Percentiles rank a stretch among this genome's conserved stretches.
Conservation (phyloP, 2,329 filamentous ascomycete genomes). For the Nemania diffusa region DNA sequence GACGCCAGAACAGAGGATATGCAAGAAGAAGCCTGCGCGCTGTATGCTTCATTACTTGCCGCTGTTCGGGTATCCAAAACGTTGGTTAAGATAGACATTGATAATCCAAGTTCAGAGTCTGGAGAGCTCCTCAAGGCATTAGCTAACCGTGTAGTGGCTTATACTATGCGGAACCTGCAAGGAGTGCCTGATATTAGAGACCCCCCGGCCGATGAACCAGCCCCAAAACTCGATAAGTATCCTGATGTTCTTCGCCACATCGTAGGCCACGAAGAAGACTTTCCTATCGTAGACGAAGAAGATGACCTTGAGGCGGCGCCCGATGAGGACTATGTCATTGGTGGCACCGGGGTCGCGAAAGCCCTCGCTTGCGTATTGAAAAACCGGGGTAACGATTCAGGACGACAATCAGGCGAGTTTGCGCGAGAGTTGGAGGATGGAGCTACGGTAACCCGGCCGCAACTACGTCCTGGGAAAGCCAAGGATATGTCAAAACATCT, state of each 20-base stretch:
- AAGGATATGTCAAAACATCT: conserved; percentile 95
- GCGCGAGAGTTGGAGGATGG: conserved; percentile 64
- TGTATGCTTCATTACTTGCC: conserved; percentile 91
- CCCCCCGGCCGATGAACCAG: conserved; percentile 48
- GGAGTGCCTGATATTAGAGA: conserved; percentile 65
- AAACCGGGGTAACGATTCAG: conserved; percentile 76
- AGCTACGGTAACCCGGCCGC: conserved; percentile 56
- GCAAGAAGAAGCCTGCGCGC: conserved; percentile 92
- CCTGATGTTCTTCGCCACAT: conserved; percentile 89
- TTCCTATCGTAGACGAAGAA: conserved; percentile 59
- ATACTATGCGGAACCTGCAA: conserved; percentile 92
- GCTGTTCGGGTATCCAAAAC: conserved; percentile 85
- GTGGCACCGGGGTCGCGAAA: conserved; percentile 94
- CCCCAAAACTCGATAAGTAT: conserved; percentile 58
- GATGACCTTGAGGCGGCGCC: conserved; percentile 77
- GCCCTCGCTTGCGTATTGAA: conserved; percentile 90
- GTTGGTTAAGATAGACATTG: conserved; percentile 90
- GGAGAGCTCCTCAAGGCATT: conserved; percentile 91
- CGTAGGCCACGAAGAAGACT: conserved; percentile 73
- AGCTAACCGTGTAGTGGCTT: conserved; percentile 93
- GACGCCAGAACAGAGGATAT: conserved; percentile 79
- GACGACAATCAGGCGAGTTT: conserved; percentile 63
- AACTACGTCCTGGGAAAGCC: conserved; percentile 69
- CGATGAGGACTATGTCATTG: conserved; percentile 95
- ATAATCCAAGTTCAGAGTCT: conserved; percentile 82